Conservation (phyloP, 305 asterid species). For the Fraxinus latifolia region DNA sequence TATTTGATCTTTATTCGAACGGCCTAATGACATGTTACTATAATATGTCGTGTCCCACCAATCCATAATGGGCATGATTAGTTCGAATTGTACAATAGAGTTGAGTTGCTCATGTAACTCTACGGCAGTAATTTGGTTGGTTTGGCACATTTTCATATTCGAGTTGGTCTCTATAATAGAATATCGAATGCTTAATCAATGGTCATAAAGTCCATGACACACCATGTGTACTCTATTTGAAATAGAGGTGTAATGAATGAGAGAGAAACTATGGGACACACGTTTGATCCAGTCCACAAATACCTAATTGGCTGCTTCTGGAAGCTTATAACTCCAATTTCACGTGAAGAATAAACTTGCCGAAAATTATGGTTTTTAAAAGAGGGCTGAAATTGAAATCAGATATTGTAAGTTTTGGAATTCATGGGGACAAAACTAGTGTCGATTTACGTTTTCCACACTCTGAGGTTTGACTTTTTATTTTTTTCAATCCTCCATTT, state of each 20-base stretch:
- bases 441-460: neutral
- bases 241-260: neutral
- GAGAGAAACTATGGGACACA: neutral
- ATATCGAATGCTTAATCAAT: neutral
- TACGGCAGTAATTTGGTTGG: neutral
- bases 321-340: neutral
- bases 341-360: neutral
- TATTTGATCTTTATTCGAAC: neutral
- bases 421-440: neutral
- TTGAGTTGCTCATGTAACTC: neutral
- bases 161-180: neutral
- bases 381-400: neutral
- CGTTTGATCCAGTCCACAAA: neutral
- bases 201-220: neutral
- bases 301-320: neutral
- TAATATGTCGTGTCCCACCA: neutral
- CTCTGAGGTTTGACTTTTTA: neutral
- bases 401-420: neutral
- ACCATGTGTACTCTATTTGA: neutral
- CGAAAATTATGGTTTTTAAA: neutral
- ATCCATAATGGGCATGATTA: neutral
- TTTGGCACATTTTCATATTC: neutral
- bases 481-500: neutral
- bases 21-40: neutral
- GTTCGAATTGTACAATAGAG: neutral